phyloP scores from a whole-genome alignment of 768 basidiomycete genomes.

The Chiua virens region DNA sequence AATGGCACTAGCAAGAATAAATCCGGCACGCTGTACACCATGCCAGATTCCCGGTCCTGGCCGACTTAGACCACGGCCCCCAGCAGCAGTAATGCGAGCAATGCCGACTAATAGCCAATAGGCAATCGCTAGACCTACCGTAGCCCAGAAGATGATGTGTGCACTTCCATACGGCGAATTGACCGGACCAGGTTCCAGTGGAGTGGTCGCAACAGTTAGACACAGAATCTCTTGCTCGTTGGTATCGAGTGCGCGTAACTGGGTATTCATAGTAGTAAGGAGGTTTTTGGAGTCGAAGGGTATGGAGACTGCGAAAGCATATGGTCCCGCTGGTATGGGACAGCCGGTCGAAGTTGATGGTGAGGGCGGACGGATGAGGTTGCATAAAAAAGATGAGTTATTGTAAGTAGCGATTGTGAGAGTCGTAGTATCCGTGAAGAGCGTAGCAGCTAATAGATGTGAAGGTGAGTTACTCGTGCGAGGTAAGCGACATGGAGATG shows the following conservation, averaged over 20 bases:
- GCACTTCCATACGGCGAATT: conserved; percentile 66
- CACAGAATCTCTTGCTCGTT: conserved; percentile 81
- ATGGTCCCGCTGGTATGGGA: conserved; percentile 74
- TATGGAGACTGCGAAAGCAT: conserved; percentile 78
- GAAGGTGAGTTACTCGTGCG: conserved; percentile 7
- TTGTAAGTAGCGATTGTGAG: conserved; percentile 75
- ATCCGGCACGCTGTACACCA: conserved; percentile 79
- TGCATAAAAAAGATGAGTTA: conserved; percentile 75
- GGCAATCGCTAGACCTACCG: conserved; percentile 68
- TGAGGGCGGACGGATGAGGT: conserved; percentile 74
- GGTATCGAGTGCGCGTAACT: conserved; percentile 87
- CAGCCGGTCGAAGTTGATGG: conserved; percentile 61
- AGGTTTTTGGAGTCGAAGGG: conserved; percentile 64
- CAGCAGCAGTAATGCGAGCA: conserved; percentile 82
- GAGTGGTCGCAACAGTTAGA: conserved; percentile 74
- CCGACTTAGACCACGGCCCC: conserved; percentile 66
- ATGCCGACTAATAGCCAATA: conserved; percentile 84
- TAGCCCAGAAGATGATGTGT: conserved; percentile 67
- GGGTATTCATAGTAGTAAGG: conserved; percentile 82
- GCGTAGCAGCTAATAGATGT: conserved; percentile 56
- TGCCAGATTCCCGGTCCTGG: conserved; percentile 64
- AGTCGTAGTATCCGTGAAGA: conserved; percentile 80
- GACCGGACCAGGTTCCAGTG: conserved; percentile 59
- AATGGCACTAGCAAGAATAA: conserved; percentile 88
- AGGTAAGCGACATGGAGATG: background rate